Evolutionary conservation across 768 basidiomycete species (phyloP).

Genomic region (Suillus variegatus): DNA sequence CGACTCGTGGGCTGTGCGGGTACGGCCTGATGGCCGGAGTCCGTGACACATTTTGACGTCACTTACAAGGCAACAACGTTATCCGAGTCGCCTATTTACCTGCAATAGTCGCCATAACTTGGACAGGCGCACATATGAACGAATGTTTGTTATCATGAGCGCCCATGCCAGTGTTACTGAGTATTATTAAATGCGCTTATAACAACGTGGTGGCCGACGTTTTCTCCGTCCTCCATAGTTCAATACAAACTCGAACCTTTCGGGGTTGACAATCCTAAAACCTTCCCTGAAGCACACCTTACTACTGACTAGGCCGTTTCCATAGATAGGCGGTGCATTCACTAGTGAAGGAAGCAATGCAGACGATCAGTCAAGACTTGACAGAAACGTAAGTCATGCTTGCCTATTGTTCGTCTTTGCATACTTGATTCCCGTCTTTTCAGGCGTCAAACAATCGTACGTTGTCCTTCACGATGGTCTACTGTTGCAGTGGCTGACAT

Average conservation of each 20-base stretch:
- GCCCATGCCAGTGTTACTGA: background rate
- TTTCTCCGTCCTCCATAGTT: background rate
- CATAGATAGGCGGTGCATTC: background rate
- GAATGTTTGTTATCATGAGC: background rate
- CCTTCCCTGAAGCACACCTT: background rate
- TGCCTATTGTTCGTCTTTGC: background rate
- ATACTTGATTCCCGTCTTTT: background rate
- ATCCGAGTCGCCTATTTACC: background rate
- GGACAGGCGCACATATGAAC: too few species aligned
- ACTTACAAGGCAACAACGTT: background rate
- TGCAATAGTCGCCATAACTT: too few species aligned
- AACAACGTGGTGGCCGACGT: background rate
- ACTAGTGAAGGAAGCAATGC: background rate
- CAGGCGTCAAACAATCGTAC: conserved; percentile 1
- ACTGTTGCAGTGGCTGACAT: background rate
- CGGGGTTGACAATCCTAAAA: background rate
- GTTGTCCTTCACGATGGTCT: background rate
- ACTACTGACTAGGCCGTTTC: background rate
- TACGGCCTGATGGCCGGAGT: too few species aligned
- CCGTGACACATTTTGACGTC: too few species aligned
- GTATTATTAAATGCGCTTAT: background rate
- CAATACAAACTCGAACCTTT: background rate
- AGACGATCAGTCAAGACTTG: background rate
- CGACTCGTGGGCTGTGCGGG: too few species aligned
- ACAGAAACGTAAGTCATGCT: background rate